A percentile compares a stretch with the other conserved stretches of the same genome.
These are phyloP conservation scores for Euphorbia corollata DNA, from an alignment of 441 rosid species.

Conservation along the genomic window DNA sequence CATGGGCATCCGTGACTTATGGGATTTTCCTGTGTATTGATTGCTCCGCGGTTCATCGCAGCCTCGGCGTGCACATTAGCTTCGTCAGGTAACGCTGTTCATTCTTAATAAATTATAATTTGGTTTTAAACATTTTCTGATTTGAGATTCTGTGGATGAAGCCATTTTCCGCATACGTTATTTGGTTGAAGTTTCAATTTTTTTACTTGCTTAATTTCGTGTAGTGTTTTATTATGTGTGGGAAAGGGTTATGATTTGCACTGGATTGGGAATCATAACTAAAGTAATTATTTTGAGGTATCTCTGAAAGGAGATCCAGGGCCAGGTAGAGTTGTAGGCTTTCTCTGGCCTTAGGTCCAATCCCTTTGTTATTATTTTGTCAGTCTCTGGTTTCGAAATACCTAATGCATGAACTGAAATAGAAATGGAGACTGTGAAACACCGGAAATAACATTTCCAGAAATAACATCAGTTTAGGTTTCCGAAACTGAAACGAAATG, in stretches of 20 bases:
- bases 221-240: not conserved
- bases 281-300: too few relatives aligned
- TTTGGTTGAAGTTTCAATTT: not conserved
- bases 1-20: constrained; percentile 93
- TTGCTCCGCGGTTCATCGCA: constrained; percentile 88
- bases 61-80: constrained; percentile 90
- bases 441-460: too few relatives aligned
- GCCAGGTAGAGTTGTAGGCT: too few relatives aligned
- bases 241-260: not conserved
- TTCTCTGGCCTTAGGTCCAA: too few relatives aligned
- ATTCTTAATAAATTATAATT: not conserved
- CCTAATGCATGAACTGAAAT: too few relatives aligned
- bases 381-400: too few relatives aligned
- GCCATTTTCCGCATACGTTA: too few relatives aligned
- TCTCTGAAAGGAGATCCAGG: too few relatives aligned
- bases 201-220: not conserved
- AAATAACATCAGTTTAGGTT: too few relatives aligned
- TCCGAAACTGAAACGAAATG: too few relatives aligned
- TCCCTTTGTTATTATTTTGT: too few relatives aligned
- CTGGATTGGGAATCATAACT: not conserved
- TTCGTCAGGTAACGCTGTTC: constrained; percentile 58
- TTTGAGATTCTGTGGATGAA: not conserved
- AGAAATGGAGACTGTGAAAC: too few relatives aligned
- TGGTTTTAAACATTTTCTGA: not conserved
- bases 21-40: constrained; percentile 94